phyloP scores from a whole-genome alignment of 2,329 filamentous ascomycete species.

The Penicillium sp. region DNA sequence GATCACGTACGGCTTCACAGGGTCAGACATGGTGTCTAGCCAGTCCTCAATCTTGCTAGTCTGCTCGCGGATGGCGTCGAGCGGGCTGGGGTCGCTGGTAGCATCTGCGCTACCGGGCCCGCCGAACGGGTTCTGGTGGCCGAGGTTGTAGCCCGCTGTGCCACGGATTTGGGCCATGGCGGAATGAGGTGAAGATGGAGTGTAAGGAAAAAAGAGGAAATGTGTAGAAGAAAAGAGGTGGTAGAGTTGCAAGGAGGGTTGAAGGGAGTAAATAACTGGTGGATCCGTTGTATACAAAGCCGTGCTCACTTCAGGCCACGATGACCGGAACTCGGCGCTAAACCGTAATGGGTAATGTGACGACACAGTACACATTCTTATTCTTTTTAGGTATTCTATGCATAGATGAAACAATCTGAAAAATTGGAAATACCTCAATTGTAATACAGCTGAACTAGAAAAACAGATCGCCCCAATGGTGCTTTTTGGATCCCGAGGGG shows the following conservation, averaged over 20 bases:
- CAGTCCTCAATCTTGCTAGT: constrained; percentile 98
- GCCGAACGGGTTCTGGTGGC: constrained; percentile 70
- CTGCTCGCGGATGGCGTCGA: constrained; percentile 88
- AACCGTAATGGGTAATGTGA: constrained; percentile 30
- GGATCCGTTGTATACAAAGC: constrained; percentile 23
- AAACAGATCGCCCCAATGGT: constrained; percentile 14
- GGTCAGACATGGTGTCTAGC: constrained; percentile 82
- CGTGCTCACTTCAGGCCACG: constrained; percentile 40
- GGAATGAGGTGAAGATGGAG: constrained; percentile 8
- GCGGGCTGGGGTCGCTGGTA: constrained; percentile 68
- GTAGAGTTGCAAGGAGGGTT: constrained; percentile 4
- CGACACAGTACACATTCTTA: constrained; percentile 20
- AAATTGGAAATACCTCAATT: constrained; percentile 12
- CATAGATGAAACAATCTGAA: not conserved
- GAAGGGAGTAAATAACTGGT: constrained; percentile 18
- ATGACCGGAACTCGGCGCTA: constrained; percentile 38
- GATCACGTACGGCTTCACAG: constrained; percentile 80
- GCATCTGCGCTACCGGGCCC: constrained; percentile 59
- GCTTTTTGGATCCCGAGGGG: constrained; percentile 1
- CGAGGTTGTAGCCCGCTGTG: constrained; percentile 80
- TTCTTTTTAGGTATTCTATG: constrained; percentile 7
- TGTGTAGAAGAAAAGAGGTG: constrained; percentile 2
- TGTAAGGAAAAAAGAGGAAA: constrained; percentile 7
- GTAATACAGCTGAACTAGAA: constrained; percentile 13
- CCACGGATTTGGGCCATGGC: constrained; percentile 59